Evolutionary conservation across 2,329 filamentous ascomycete species (phyloP), one percentile per base, ranked within the genome.

Genomic region (Fusarium sp.): DNA sequence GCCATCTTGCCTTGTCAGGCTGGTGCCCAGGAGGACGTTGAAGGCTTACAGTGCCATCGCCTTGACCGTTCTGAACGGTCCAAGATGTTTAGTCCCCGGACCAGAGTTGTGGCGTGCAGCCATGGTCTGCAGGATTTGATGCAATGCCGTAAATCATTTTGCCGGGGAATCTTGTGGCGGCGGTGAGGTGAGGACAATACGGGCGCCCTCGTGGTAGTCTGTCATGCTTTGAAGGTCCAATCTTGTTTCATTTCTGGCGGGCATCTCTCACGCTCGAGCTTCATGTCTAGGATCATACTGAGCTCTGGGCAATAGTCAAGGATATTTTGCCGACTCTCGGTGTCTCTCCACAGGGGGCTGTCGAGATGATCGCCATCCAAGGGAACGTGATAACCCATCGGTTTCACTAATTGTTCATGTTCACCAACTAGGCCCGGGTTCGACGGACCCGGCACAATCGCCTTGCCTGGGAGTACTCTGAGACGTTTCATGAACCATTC

Each of bases 21-120:
- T 47, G 31, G 36, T 35, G 16, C 20, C 10, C 1, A 87, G 86
- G 31, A 89, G 78, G 36, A 85, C 77, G 60, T 83, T 84, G 29
- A 90, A 77, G 52, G 36, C 42, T 59, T 63, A 27, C 13, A n/a
- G 33, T 35, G 73, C 83, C 14, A 85, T 85, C 56, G 57, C 50
- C 20, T 33, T 61, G 60, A 61, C 60, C 56, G 63, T 71, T 68
- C 60, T 35, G 57, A 71, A 67, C 67, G 63, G 57, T 18, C 25
- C 36, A 35, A 67, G 13, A 35, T 47, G 29, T 45, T 27, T 35
- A 74, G 63, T 70, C 36, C 63, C 67, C 68, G 45, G 38, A 18
- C 58, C 35, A 63, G 61, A 52, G n/a, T 88, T 88, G 74, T 82
- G 83, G n/a, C 88, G 84, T 80, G 22, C 47, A 65, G 27, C 42